Evolutionary conservation across 352 stramenopile genomes (phyloP).

Genomic region (Phytopythium litorale): DNA sequence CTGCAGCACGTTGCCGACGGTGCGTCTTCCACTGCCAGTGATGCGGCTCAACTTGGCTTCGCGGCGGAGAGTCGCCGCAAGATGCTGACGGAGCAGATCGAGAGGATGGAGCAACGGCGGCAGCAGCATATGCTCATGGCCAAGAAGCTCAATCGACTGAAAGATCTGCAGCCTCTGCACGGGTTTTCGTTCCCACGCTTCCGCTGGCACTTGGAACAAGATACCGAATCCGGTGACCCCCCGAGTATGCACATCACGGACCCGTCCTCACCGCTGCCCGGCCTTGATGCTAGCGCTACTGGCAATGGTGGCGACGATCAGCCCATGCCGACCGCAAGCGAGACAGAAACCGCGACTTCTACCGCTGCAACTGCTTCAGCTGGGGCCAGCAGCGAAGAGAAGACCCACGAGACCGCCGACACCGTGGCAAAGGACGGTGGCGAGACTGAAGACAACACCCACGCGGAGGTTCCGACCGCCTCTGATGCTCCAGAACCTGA

Average conservation of each 20-base stretch:
- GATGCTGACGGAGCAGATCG: background rate
- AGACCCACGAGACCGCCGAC: background rate
- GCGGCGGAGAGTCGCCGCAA: slow-evolving; percentile 1
- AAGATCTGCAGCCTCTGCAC: background rate
- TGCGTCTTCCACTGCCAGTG: background rate
- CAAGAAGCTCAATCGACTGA: background rate
- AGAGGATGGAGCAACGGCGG: background rate
- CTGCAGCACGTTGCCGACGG: background rate
- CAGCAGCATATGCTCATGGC: background rate
- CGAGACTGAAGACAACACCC: background rate
- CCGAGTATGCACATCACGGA: background rate
- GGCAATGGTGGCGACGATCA: background rate
- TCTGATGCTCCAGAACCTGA: background rate
- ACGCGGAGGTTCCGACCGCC: background rate
- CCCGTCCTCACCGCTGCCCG: background rate
- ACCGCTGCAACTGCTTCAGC: background rate
- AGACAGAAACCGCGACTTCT: background rate
- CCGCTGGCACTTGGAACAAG: background rate
- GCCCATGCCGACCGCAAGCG: background rate
- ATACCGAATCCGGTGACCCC: background rate
- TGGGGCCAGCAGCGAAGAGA: background rate
- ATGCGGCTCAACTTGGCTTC: background rate
- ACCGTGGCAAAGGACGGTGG: background rate
- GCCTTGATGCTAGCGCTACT: background rate
- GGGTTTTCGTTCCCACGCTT: slow-evolving; percentile 2